Base-by-base conservation (phyloP, 2,329 filamentous ascomycete genomes). In the Cercospora citrullina region DNA sequence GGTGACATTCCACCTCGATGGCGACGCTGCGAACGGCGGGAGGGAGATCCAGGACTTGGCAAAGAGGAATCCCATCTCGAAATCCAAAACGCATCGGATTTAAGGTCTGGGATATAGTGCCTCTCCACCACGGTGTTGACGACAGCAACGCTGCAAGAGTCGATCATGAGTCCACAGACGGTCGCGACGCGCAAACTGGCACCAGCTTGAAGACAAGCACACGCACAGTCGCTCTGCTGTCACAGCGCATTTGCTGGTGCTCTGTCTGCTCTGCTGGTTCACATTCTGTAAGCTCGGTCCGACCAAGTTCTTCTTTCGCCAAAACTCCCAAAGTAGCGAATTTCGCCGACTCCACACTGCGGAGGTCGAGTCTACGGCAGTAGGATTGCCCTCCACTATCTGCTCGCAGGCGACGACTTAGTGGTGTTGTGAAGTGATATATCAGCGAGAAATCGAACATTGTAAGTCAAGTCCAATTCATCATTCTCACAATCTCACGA, bases 331-430 rank as follows among this genome's bases (percentile, higher is more conserved):
- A 53, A 53, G 21, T 14, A 23, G 55, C 55, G 9, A 16, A n/a
- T 59, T 59, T 59, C 55, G 55, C 55, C 55, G 55, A 21, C 55
- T 59, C 55, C 55, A 59, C 31, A 31, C 28, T 59, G 30, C 28
- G 55, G 55, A 58, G 28, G 28, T 18, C 16, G 18, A 5, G 55
- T 59, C 26, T n/a, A 58, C 48, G 48, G 48, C 23, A 53, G 48
- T 28, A 53, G 48, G 48, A 59, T 59, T 2, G 31, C 31, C 16
- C 55, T 59, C 55, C 55, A 59, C 55, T 12, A 23, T 59, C n/a
- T n/a, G 16, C 55, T 36, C n/a, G 4, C 36, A 21, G 14, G 10
- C 26, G n/a, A 59, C 9, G 55, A 14, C 26, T 36, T 18, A 5
- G 28, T 21, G 31, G n/a, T 21, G 18, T 18, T 5, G 28, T 18